Conservation (phyloP, 805 yeast genomes). For the Kodamaea hsintzibuensis region DNA sequence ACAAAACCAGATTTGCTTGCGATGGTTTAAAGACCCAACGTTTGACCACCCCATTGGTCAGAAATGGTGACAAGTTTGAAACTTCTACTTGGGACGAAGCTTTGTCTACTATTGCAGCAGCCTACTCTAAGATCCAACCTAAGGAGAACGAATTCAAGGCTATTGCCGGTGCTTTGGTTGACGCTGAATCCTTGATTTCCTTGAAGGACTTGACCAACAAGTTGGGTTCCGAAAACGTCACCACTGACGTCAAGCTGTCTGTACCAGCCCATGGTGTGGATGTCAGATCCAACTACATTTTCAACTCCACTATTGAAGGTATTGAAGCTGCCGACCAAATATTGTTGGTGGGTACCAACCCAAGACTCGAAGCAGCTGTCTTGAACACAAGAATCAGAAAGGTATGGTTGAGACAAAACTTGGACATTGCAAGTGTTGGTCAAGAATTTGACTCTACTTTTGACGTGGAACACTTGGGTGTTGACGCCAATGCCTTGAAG, state of each 20-base stretch:
- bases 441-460: conserved; percentile 78
- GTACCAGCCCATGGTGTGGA: conserved; percentile 65
- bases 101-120: conserved; percentile 64
- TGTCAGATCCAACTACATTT: conserved; percentile 73
- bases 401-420: conserved; percentile 68
- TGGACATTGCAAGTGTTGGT: conserved; percentile 74
- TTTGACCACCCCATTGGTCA: conserved; percentile 75
- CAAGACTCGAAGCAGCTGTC: conserved; percentile 88
- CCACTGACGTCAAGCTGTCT: conserved; percentile 66
- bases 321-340: conserved; percentile 82
- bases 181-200: conserved; percentile 80
- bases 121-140: conserved; percentile 56
- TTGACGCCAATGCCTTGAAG: conserved; percentile 54
- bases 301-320: conserved; percentile 78
- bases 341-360: conserved; percentile 80
- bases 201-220: conserved; percentile 76
- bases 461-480: conserved; percentile 62
- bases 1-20: conserved; percentile 80
- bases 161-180: conserved; percentile 77
- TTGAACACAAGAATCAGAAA: conserved; percentile 81
- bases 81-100: conserved; percentile 89
- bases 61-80: conserved; percentile 66
- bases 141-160: conserved; percentile 75
- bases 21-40: conserved; percentile 88
- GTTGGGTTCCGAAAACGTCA: conserved; percentile 78